A percentile compares a stretch with the other conserved stretches of the same genome.
phyloP scores from a whole-genome alignment of 2,329 filamentous ascomycete genomes.

The Plenodomus lindquistii region DNA sequence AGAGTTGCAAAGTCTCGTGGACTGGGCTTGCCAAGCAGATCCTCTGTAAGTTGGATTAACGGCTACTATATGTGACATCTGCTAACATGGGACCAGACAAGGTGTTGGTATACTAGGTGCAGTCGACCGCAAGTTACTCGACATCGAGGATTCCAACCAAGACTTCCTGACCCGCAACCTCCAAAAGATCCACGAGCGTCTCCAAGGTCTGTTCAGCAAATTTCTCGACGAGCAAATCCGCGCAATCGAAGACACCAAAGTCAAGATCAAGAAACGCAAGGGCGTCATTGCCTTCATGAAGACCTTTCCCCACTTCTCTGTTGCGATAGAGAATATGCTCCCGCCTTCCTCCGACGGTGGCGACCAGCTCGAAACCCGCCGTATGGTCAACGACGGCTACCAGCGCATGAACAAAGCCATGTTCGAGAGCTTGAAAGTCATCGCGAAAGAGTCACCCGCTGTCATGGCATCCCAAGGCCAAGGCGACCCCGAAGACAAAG shows the following conservation, averaged over 20 bases:
- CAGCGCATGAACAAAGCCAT: constrained; percentile 87
- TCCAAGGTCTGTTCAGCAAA: constrained; percentile 77
- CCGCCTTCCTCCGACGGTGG: constrained; percentile 54
- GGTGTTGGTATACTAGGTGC: constrained; percentile 83
- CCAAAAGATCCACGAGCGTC: constrained; percentile 74
- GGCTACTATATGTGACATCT: constrained; percentile 6
- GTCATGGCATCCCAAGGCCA: constrained; percentile 57
- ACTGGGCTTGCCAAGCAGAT: constrained; percentile 81
- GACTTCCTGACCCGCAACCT: constrained; percentile 83
- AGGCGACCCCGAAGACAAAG: constrained; percentile 83
- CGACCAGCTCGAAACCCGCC: constrained; percentile 67
- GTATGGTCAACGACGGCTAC: constrained; percentile 84
- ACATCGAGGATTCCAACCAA: constrained; percentile 87
- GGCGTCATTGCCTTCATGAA: constrained; percentile 95
- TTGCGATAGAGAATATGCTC: constrained; percentile 83
- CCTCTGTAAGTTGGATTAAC: constrained; percentile 66
- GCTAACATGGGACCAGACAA: constrained; percentile 62
- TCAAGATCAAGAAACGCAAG: constrained; percentile 98
- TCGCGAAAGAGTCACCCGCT: constrained; percentile 71
- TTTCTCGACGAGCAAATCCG: constrained; percentile 95
- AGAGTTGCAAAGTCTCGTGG: constrained; percentile 77
- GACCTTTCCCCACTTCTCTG: constrained; percentile 85
- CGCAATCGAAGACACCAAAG: constrained; percentile 96
- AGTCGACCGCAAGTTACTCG: constrained; percentile 76
- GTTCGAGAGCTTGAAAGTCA: constrained; percentile 96